Conservation (phyloP, 768 basidiomycete species). For the Trametes meyenii region DNA sequence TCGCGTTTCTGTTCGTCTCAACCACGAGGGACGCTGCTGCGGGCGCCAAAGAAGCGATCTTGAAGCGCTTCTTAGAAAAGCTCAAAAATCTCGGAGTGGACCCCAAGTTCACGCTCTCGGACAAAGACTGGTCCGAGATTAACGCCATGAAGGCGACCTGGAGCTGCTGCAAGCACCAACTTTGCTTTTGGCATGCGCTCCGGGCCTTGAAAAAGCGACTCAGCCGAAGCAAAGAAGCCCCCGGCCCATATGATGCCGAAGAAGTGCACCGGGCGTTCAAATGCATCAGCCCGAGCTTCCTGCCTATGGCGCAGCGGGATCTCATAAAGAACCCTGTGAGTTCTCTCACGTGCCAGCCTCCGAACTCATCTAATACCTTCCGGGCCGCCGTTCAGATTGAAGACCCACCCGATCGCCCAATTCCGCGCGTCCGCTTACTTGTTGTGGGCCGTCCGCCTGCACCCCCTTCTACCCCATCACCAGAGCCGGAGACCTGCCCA, state of each 20-base stretch:
- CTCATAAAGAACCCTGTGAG: background rate
- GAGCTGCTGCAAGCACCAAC: conserved; percentile 40
- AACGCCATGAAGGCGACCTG: conserved; percentile 33
- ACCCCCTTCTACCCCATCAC: background rate
- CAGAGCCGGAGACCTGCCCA: background rate
- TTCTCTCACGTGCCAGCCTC: background rate
- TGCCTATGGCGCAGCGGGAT: background rate
- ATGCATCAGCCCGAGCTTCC: background rate
- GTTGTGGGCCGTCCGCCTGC: background rate
- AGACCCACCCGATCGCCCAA: background rate
- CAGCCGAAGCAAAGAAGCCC: background rate
- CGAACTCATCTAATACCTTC: background rate
- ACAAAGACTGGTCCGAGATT: conserved; percentile 41
- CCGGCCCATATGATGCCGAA: background rate
- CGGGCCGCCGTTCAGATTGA: too few species aligned
- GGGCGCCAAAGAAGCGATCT: conserved; percentile 33
- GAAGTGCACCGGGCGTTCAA: background rate
- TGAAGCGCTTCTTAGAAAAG: conserved; percentile 30
- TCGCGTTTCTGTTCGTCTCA: conserved; percentile 33
- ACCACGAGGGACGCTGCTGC: conserved; percentile 17
- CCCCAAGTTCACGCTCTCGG: conserved; percentile 32
- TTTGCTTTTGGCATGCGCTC: background rate
- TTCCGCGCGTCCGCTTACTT: background rate
- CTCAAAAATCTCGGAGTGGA: conserved; percentile 30
- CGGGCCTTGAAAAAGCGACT: background rate